Conservation (phyloP, 2,329 filamentous ascomycete species). For the Aspergillus floridensis region DNA sequence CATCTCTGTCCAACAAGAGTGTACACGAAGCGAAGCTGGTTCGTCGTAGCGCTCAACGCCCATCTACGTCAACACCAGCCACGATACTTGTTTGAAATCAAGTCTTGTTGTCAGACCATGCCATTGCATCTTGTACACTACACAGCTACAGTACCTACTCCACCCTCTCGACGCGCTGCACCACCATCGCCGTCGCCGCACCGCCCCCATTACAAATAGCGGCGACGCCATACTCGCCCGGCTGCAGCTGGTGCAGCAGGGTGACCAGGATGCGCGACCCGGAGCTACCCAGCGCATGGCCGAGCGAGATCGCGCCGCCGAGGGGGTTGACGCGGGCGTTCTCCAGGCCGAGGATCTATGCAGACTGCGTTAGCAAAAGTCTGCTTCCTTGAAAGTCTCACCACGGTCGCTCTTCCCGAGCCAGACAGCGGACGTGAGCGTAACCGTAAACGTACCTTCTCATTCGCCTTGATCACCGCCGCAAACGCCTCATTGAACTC, state of each 20-base stretch:
- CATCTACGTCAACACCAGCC: no score
- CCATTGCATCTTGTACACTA: no score
- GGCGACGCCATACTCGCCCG: constrained; percentile 89
- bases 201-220: constrained; percentile 97
- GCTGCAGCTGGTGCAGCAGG: constrained; percentile 83
- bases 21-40: no score
- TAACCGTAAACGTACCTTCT: constrained; percentile 60
- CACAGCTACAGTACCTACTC: constrained; percentile 1
- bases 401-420: no score
- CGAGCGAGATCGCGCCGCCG: constrained; percentile 86
- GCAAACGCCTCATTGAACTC: constrained; percentile 99
- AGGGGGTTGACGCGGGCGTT: constrained; percentile 79
- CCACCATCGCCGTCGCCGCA: constrained; percentile 84
- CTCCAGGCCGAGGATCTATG: constrained; percentile 73
- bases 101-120: no score
- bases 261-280: constrained; percentile 89
- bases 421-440: no score
- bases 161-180: constrained; percentile 69
- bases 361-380: no score
- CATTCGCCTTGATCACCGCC: constrained; percentile 89
- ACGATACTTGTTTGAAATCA: no score
- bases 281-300: constrained; percentile 89
- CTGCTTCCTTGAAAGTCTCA: no score
- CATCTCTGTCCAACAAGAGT: no score
- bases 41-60: no score